phyloP scores from a whole-genome alignment of 208 protist genomes.

The Strigomonas oncopelti region DNA sequence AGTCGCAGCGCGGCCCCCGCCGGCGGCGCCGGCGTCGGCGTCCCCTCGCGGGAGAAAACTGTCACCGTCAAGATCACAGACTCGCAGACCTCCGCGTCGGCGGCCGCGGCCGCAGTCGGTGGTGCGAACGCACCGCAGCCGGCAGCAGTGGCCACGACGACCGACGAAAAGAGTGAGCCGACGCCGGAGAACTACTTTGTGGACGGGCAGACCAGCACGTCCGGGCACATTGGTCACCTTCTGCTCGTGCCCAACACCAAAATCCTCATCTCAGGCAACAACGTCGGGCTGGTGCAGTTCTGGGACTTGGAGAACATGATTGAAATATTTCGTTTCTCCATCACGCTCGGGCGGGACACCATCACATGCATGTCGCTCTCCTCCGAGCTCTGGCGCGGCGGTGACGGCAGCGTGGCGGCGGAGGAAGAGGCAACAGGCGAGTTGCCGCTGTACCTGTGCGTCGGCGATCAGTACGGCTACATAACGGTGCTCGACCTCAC shows the following conservation, averaged over 20 bases:
- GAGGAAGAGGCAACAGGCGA: not conserved
- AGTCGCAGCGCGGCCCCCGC: not conserved
- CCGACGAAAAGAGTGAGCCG: not conserved
- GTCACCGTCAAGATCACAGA: not conserved
- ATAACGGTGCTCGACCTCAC: constrained; percentile 10
- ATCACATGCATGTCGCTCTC: constrained; percentile 50
- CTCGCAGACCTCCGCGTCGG: not conserved
- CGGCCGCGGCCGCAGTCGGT: not conserved
- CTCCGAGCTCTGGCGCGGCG: constrained; percentile 5
- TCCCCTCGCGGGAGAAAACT: not conserved
- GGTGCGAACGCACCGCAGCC: not conserved
- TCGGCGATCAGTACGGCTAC: constrained; percentile 54
- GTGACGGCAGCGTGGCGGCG: not conserved
- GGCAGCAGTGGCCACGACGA: not conserved
- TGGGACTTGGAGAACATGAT: constrained; percentile 57
- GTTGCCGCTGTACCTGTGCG: constrained; percentile 27
- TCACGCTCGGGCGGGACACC: constrained; percentile 45
- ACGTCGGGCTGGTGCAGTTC: constrained; percentile 78
- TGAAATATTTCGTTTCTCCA: constrained; percentile 68
- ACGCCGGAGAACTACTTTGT: constrained; percentile 16
- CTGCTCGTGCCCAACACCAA: constrained; percentile 25
- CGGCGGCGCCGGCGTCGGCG: not conserved
- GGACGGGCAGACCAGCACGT: constrained; percentile 20
- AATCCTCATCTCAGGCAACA: constrained; percentile 63
- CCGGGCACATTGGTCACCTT: constrained; percentile 48